Base-by-base conservation (phyloP, 1,284 basidiomycete genomes). In the Grifola frondosa region DNA sequence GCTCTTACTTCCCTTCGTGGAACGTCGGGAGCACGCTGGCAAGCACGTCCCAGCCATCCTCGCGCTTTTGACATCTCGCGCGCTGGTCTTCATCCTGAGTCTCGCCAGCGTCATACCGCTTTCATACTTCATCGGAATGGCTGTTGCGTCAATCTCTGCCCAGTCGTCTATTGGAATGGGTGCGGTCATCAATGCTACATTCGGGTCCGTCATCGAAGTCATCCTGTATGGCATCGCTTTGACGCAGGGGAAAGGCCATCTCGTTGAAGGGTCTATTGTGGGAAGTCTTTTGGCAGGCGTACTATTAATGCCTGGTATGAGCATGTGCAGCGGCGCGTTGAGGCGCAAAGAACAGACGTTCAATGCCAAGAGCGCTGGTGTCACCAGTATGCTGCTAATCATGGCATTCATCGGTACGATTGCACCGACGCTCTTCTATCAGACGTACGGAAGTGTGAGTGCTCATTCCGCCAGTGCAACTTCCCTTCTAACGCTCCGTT, bases 81-180 rank as follows among this genome's bases (percentile, higher is more conserved):
- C 77, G 1, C 69, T 93, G 54, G 88, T 99, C 57, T 99, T 99
- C 64, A 58, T 91, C 31, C 68, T 96, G 58, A 82, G 89, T 53
- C 74, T 99, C 24, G 80, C 90, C 15, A 93, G 89, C 54, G 93
- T 99, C 56, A 97, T 99, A 50, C 97, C 97, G 0, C 77, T 99
- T 6, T 95, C 91, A 6, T 99, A 99, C 74, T 99, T 97, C 70
- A 98, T 99, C 60, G 97, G 97, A 17, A 99, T 99, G 97, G 97
- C 97, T 2, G 97, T 99, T 43, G 97, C 97, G 1, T 95, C 91
- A 37, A 99, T 99, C 62, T 94, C 91, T 17, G 96, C 97, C 0
- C 97, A 99, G 64, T 96, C 91, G 0, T 94, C 89, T 12, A 99
- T 99, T 52, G 97, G 97, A 11, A 98, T 99, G 94, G 97, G 97